phyloP scores from a whole-genome alignment of 305 asterid species.

The Fraxinus paxiana region DNA sequence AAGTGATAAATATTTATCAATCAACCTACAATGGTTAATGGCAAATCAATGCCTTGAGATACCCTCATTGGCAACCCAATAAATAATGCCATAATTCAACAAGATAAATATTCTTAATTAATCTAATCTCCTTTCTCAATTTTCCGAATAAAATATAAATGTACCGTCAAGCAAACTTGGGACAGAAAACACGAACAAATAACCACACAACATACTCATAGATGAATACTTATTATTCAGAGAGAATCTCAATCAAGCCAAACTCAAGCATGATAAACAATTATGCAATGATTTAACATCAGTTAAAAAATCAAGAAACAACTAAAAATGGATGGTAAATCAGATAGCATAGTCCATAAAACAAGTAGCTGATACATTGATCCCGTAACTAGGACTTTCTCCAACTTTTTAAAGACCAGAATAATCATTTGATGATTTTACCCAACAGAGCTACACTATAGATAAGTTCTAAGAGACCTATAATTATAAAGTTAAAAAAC shows the following conservation, averaged over 20 bases:
- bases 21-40: not conserved
- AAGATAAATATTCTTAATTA: not conserved
- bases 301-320: not conserved
- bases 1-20: slow-evolving; percentile 14
- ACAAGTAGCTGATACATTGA: not conserved
- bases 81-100: not conserved
- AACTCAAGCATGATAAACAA: not conserved
- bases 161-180: not conserved
- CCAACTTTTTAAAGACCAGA: not conserved
- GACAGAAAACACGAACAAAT: not conserved
- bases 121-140: not conserved
- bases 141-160: not conserved
- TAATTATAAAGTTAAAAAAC: not conserved
- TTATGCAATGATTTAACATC: not conserved
- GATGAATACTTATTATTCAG: not conserved
- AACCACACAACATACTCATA: not conserved
- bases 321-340: not conserved
- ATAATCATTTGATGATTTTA: not conserved
- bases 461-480: not conserved
- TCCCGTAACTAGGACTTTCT: not conserved
- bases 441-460: not conserved
- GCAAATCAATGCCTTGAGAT: not conserved
- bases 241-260: not conserved
- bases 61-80: not conserved
- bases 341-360: not conserved